A percentile compares a stretch with the other conserved stretches of the same genome.
These are phyloP conservation scores for Trypanosoma cruzi DNA, from an alignment of 208 protist species.

Conservation along the genomic window DNA sequence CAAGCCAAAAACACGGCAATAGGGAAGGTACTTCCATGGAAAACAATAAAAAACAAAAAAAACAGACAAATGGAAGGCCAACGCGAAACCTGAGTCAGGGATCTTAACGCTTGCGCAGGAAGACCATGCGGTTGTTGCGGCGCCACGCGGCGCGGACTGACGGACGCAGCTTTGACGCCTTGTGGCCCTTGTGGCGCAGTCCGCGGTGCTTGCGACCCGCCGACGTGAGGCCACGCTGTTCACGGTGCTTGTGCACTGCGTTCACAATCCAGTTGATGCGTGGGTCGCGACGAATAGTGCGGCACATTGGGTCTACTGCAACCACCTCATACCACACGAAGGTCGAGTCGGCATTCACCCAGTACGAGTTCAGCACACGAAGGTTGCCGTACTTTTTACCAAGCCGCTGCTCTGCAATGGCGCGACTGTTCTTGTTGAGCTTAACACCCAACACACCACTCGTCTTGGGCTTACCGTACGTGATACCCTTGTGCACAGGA, in stretches of 20 bases:
- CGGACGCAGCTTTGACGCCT: conserved; percentile 95
- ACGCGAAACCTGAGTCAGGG: conserved; percentile 2
- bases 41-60: conserved; percentile 16
- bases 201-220: conserved; percentile 97
- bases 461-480: conserved; percentile 98
- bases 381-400: conserved; percentile 96
- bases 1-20: neutral
- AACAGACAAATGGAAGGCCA: conserved; percentile 19
- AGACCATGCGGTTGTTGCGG: conserved; percentile 96
- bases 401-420: conserved; percentile 97
- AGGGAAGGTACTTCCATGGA: neutral
- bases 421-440: conserved; percentile 95
- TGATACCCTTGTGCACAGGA: conserved; percentile 96
- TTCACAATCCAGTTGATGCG: conserved; percentile 99
- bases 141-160: conserved; percentile 98
- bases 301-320: conserved; percentile 98
- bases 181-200: conserved; percentile 96
- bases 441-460: conserved; percentile 98
- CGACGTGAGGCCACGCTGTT: conserved; percentile 98
- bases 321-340: conserved; percentile 99
- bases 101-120: conserved; percentile 92
- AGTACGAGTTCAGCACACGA: conserved; percentile 99
- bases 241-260: conserved; percentile 97
- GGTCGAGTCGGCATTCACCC: conserved; percentile 97
- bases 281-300: conserved; percentile 98